Base-by-base conservation (phyloP, 306 rosid species). In the Quercus rubra region DNA sequence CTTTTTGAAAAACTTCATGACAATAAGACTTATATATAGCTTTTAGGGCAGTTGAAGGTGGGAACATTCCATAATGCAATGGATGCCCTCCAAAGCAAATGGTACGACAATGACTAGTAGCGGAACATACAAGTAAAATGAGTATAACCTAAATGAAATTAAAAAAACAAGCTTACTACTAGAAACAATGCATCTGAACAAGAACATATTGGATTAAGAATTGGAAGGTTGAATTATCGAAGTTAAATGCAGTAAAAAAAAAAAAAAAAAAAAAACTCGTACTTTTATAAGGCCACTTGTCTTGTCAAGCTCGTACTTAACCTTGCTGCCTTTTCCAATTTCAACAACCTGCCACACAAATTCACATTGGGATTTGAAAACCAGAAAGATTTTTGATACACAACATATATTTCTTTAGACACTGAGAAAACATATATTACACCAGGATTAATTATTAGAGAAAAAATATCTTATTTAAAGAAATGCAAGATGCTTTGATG, bases 291-390 rank as follows among this genome's bases (percentile, higher is more conserved):
- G 99, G 79, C 99, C 96, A 85, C 83, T 90, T 54, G 83, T 30
- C 89, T 95, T 95, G 91, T 95, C 98, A 68, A 95, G 91, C 91
- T 95, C 98, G 43, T 95, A 93, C 88, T 95, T 95, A 75, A 93
- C 98, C 92, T 95, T 95, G 85, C 98, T 85, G 56, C 99, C 99
- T 88, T 89, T 91, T 78, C 96, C 41, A 81, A 95, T 95, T 91
- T 95, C 99, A 80, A 95, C 85, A 70, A 95, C 99, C 99, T 93
- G 89, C 59, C 87, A 80, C 58, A 56, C 56, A 81, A 87, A 85
- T 73, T 62, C 71, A 78, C 75, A 73, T 46, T 80, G 73, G n/a
- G 67, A 52, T 38, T 43, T 17, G 56, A 20, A 71, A 51, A 55
- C 43, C 25, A 56, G 21, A 5, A 64, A 5, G 5, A 33, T 31